A percentile compares a stretch with the other conserved stretches of the same genome.
phyloP scores from a whole-genome alignment of 2,329 filamentous ascomycete genomes.

The Triangularia setosa region DNA sequence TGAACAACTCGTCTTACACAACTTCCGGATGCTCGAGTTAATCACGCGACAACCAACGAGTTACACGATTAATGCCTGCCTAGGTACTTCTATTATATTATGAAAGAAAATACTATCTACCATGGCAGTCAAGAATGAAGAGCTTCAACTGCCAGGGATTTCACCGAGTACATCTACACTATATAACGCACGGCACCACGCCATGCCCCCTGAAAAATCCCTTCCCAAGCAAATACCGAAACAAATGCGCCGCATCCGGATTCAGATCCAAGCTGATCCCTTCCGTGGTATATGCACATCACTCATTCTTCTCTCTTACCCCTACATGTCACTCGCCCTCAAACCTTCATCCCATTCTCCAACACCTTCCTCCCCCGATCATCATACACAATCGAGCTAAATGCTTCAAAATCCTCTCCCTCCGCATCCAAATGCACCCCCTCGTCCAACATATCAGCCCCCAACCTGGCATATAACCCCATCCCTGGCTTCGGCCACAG shows the following conservation, averaged over 20 bases:
- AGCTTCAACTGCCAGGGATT: too few relatives aligned
- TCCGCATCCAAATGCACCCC: slow-evolving; percentile 24
- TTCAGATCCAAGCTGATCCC: neutral
- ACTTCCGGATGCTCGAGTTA: neutral
- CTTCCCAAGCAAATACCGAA: neutral
- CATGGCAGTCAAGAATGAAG: too few relatives aligned
- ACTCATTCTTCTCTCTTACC: neutral
- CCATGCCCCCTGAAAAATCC: neutral
- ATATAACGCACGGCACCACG: too few relatives aligned
- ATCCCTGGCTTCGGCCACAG: slow-evolving; percentile 30
- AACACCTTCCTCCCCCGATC: slow-evolving; percentile 29
- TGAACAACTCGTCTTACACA: neutral
- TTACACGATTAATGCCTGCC: too few relatives aligned
- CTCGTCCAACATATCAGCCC: slow-evolving; percentile 27
- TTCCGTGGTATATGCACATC: neutral
- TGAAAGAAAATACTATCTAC: too few relatives aligned
- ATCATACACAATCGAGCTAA: slow-evolving; percentile 30
- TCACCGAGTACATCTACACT: too few relatives aligned
- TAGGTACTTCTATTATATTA: too few relatives aligned
- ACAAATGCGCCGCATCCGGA: too few relatives aligned
- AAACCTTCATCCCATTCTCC: slow-evolving; percentile 32
- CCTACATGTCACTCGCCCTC: neutral
- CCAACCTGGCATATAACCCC: slow-evolving; percentile 29
- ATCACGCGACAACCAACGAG: too few relatives aligned
- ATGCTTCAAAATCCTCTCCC: slow-evolving; percentile 30